These are phyloP conservation scores for Fraxinus albicans DNA, from an alignment of 305 asterid genomes.

Conservation along the genomic window DNA sequence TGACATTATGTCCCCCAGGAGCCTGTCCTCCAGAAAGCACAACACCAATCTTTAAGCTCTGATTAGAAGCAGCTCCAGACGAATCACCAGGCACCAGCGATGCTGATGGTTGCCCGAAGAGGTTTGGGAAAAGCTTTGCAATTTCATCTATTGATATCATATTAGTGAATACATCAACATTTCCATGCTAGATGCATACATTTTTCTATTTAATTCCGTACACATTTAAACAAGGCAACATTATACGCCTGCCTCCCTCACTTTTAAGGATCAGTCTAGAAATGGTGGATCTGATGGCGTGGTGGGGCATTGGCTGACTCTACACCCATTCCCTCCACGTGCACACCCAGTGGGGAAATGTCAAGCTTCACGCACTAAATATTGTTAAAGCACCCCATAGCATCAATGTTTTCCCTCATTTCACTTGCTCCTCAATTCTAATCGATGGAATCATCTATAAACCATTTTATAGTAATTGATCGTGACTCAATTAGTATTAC, in stretches of 20 bases:
- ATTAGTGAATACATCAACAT: background rate
- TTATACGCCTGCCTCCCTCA: background rate
- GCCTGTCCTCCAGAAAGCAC: constrained; percentile 77
- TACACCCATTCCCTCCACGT: background rate
- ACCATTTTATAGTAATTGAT: background rate
- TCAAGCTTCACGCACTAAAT: background rate
- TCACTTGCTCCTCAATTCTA: background rate
- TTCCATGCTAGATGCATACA: background rate
- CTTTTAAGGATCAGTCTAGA: background rate
- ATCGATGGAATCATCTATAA: background rate
- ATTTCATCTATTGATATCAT: constrained; percentile 41
- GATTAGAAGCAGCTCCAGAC: constrained; percentile 22
- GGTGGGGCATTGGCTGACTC: background rate
- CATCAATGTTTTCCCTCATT: background rate
- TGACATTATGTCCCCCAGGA: constrained; percentile 76
- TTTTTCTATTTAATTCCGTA: background rate
- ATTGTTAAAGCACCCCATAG: background rate
- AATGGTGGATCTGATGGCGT: background rate
- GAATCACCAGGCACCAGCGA: constrained; percentile 37
- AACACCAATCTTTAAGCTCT: constrained; percentile 51
- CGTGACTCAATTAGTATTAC: background rate
- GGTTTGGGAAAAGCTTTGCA: constrained; percentile 53
- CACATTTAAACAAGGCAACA: background rate
- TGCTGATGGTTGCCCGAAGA: constrained; percentile 65
- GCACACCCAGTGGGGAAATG: background rate